phyloP scores from a whole-genome alignment of 2,329 filamentous ascomycete genomes.

The Colletotrichum sp. region DNA sequence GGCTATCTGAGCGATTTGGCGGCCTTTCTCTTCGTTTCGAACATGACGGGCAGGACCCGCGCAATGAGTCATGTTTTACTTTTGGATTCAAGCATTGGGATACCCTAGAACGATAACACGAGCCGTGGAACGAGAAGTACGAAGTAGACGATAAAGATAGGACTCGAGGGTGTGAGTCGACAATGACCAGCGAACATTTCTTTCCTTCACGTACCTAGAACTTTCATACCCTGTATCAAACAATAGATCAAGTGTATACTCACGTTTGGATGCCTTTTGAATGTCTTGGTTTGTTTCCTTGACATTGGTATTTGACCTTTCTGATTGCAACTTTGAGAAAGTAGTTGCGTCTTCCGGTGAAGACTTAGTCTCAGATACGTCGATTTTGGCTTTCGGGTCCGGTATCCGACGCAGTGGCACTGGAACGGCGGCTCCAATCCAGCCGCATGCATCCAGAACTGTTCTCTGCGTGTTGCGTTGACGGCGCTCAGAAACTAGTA shows the following conservation, averaged over 20 bases:
- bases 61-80: not conserved
- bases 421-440: not conserved
- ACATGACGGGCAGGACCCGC: slow-evolving; percentile 18
- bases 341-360: not conserved
- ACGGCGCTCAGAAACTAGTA: not conserved
- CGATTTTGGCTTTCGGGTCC: not conserved
- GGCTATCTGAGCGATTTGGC: not conserved
- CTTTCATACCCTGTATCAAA: not conserved
- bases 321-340: not conserved
- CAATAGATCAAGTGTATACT: not conserved
- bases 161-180: not conserved
- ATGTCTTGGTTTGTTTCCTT: not conserved
- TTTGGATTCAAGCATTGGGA: slow-evolving; percentile 17
- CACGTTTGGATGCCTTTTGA: too few species aligned
- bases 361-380: not conserved
- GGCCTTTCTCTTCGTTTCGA: not conserved
- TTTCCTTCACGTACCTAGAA: slow-evolving; percentile 9
- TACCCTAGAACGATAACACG: slow-evolving; percentile 21
- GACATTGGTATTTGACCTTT: rapidly evolving
- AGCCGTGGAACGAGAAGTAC: slow-evolving; percentile 8
- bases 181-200: not conserved
- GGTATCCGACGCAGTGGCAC: not conserved
- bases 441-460: not conserved
- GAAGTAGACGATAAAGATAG: slow-evolving; percentile 23
- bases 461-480: not conserved